Conservation (phyloP, 306 rosid species). For the Neltuma alba region DNA sequence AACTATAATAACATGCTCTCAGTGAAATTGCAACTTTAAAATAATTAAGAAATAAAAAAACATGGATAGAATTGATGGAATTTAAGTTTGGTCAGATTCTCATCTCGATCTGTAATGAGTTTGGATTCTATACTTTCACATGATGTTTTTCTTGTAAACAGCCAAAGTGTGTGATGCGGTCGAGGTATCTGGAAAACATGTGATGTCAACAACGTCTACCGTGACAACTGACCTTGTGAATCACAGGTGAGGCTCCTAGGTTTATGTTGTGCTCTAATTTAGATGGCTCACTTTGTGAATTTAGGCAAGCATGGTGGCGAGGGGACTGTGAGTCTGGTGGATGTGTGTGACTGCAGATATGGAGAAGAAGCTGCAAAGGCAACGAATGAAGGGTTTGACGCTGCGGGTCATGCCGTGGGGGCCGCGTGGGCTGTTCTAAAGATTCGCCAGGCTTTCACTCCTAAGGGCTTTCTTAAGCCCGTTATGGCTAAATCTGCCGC, state of each 20-base stretch:
- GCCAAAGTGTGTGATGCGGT: constrained; percentile 92
- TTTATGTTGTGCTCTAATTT: too few species aligned
- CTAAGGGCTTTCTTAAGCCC: constrained; percentile 77
- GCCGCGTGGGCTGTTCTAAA: constrained; percentile 87
- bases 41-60: background rate
- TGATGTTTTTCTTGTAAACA: constrained; percentile 40
- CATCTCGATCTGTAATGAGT: background rate
- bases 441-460: constrained; percentile 81
- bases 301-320: background rate
- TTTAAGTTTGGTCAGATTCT: too few species aligned
- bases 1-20: background rate
- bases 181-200: constrained; percentile 91
- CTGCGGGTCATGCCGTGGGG: constrained; percentile 93
- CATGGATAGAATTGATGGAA: background rate
- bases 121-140: constrained; percentile 23
- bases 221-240: constrained; percentile 87
- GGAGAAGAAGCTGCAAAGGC: constrained; percentile 92
- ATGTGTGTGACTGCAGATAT: constrained; percentile 63
- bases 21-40: background rate
- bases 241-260: constrained; percentile 66
- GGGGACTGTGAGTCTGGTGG: too few species aligned
- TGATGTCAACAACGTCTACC: constrained; percentile 81
- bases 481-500: constrained; percentile 74
- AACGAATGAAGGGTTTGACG: constrained; percentile 75
- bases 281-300: constrained; percentile 5